phyloP scores from a whole-genome alignment of 805 yeast species.

The Jamesozyma lodderae region DNA sequence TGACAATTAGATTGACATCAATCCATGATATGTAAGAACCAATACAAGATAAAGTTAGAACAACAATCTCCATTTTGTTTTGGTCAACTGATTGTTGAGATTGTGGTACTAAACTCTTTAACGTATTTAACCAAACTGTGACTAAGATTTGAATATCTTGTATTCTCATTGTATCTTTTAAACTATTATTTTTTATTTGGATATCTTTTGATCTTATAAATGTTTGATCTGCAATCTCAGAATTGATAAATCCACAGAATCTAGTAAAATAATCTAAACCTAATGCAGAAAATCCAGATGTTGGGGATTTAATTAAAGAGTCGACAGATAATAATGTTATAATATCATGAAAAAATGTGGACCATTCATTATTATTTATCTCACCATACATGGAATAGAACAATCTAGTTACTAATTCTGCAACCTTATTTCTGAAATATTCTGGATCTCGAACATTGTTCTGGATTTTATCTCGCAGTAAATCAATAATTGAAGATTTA shows the following conservation, averaged over 20 bases:
- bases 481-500: slow-evolving; percentile 18
- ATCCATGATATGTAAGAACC: slow-evolving; percentile 93
- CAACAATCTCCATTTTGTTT: slow-evolving; percentile 18
- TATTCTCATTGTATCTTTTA: slow-evolving; percentile 77
- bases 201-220: slow-evolving; percentile 57
- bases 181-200: slow-evolving; percentile 53
- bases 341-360: slow-evolving; percentile 26
- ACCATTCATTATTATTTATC: slow-evolving; percentile 25
- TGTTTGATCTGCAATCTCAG: slow-evolving; percentile 88
- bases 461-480: slow-evolving; percentile 17
- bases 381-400: slow-evolving; percentile 29
- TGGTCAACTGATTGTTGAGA: slow-evolving; percentile 8
- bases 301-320: slow-evolving; percentile 2
- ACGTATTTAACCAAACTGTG: slow-evolving; percentile 51
- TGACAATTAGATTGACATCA: slow-evolving; percentile 63
- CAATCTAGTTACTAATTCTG: slow-evolving; percentile 27
- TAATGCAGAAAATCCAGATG: slow-evolving; percentile 28
- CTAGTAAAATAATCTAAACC: slow-evolving; percentile 68
- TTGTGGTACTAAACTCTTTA: slow-evolving; percentile 14
- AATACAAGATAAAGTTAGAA: slow-evolving; percentile 44
- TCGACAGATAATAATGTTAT: slow-evolving; percentile 19
- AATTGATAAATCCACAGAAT: slow-evolving; percentile 66
- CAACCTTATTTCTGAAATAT: slow-evolving; percentile 27
- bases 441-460: slow-evolving; percentile 22
- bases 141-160: slow-evolving; percentile 64